Conservation (phyloP, 169 alveolate genomes). For the Toxoplasma gondii region DNA sequence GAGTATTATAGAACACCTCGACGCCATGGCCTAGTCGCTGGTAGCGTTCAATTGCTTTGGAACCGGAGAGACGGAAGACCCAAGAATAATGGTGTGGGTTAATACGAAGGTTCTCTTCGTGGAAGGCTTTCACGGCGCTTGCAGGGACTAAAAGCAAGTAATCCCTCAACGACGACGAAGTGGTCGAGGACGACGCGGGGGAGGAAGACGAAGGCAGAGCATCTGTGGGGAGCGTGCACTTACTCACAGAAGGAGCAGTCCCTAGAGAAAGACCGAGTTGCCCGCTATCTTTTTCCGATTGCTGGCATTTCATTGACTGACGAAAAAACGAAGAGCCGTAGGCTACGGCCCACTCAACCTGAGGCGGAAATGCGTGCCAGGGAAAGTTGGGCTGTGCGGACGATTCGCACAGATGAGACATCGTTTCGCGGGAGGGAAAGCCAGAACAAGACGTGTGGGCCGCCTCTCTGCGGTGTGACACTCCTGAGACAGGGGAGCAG, state of each 20-base stretch:
- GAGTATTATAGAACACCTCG: slow-evolving; percentile 28
- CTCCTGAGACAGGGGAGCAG: no score
- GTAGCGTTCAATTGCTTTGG: not conserved
- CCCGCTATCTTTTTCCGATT: not conserved
- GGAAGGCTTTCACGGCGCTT: not conserved
- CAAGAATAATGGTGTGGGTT: slow-evolving; percentile 19
- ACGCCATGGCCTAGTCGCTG: slow-evolving; percentile 38
- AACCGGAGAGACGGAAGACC: not conserved
- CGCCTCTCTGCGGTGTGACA: no score
- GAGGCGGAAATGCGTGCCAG: slow-evolving; percentile 18
- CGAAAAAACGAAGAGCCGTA: slow-evolving; percentile 11
- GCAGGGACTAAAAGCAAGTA: slow-evolving; percentile 17
- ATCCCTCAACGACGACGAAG: not conserved
- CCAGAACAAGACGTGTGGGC: not conserved
- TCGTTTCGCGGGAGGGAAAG: not conserved
- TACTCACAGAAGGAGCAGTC: not conserved
- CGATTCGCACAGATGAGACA: not conserved
- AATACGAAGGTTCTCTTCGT: not conserved
- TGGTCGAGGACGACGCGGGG: not conserved
- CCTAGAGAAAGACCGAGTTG: not conserved
- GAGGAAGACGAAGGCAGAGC: not conserved
- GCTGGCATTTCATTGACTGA: not conserved
- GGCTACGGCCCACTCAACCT: slow-evolving; percentile 19
- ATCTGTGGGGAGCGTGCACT: no score
- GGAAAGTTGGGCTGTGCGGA: not conserved